Conservation (phyloP, 129 eudicot species). For the Scalesia atractyloides region DNA sequence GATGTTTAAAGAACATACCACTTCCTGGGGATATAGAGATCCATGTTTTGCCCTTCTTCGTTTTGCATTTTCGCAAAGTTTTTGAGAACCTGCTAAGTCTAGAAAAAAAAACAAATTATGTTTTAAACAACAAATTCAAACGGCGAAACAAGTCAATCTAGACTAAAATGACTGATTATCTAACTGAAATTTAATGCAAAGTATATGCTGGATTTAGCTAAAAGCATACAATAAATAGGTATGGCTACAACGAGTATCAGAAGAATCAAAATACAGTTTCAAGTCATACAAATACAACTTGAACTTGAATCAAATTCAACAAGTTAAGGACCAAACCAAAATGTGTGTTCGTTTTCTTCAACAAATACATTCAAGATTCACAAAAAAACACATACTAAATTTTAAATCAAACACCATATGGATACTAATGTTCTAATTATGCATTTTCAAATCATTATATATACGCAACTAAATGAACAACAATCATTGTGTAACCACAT, state of each 20-base stretch:
- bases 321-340: background rate
- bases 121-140: background rate
- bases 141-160: background rate
- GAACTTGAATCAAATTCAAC: background rate
- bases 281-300: background rate
- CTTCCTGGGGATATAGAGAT: slow-evolving; percentile 78
- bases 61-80: slow-evolving; percentile 59
- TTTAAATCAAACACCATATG: background rate
- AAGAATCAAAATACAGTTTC: background rate
- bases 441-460: background rate
- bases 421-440: background rate
- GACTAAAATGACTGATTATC: background rate
- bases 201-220: too few species aligned
- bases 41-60: slow-evolving; percentile 72
- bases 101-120: too few species aligned
- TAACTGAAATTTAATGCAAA: too few species aligned
- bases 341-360: too few species aligned
- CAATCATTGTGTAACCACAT: background rate
- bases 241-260: too few species aligned
- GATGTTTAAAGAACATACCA: slow-evolving; percentile 39
- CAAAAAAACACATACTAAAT: background rate
- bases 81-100: slow-evolving; percentile 6
- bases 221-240: too few species aligned
- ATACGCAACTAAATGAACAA: background rate
- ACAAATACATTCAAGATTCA: background rate